Conservation (phyloP, 192 early-diverging fungal species). For the Coemansia biformis region DNA sequence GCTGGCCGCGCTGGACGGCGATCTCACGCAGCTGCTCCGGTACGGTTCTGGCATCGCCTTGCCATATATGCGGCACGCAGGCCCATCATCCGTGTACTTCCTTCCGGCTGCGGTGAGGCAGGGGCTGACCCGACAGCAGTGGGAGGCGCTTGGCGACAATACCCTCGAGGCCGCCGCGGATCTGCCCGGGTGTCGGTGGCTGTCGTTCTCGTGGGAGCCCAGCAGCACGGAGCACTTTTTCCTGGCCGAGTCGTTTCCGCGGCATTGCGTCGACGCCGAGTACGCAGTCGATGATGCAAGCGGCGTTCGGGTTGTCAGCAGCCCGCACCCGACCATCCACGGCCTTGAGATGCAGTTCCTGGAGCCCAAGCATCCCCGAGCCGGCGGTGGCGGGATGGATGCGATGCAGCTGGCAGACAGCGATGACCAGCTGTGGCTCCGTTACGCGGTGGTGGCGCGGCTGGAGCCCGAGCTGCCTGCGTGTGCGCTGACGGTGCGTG, state of each 20-base stretch:
- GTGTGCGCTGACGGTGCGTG: conserved; percentile 39
- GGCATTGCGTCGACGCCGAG: conserved; percentile 21
- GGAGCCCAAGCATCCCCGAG: conserved; percentile 3
- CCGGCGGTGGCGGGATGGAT: no score
- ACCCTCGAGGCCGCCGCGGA: conserved; percentile 6
- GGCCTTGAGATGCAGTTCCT: conserved; percentile 36
- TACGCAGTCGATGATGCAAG: conserved; percentile 21
- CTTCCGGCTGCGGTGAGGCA: conserved; percentile 14
- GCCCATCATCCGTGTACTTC: conserved; percentile 33
- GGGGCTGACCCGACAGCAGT: conserved; percentile 13
- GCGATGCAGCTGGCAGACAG: neutral
- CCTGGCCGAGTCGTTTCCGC: conserved; percentile 12
- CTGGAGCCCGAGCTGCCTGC: conserved; percentile 30
- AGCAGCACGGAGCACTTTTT: conserved; percentile 25
- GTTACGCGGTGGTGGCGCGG: conserved; percentile 24
- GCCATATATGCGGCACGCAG: conserved; percentile 33
- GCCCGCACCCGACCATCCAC: conserved; percentile 26
- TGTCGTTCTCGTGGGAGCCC: conserved; percentile 38
- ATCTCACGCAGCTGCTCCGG: conserved; percentile 14
- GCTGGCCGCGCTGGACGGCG: conserved; percentile 19
- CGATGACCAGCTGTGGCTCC: conserved; percentile 16
- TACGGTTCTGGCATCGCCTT: conserved; percentile 36
- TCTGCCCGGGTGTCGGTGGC: conserved; percentile 24
- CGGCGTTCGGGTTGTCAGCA: conserved; percentile 9
- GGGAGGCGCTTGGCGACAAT: conserved; percentile 11